These are phyloP conservation scores for Microbotryum silenes-acaulis DNA, from an alignment of 1,284 basidiomycete genomes.

Conservation along the genomic window DNA sequence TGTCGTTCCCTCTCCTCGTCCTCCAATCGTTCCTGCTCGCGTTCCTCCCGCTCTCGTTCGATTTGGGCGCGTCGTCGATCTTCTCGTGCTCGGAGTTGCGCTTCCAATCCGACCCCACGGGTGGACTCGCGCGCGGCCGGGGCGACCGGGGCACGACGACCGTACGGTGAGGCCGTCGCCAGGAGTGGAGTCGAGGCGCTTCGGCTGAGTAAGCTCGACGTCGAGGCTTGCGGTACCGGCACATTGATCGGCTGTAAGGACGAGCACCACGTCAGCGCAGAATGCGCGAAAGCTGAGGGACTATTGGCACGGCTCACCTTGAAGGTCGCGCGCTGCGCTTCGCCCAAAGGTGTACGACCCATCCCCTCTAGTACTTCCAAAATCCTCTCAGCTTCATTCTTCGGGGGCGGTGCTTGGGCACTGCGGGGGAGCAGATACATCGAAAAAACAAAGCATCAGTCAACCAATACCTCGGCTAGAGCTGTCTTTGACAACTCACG, in stretches of 20 bases:
- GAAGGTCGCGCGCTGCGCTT: too few relatives aligned
- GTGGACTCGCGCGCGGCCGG: background rate
- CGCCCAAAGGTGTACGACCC: conserved; percentile 36
- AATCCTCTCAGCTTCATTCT: conserved; percentile 43
- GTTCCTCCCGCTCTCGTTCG: conserved; percentile 22
- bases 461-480: background rate
- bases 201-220: background rate
- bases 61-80: conserved; percentile 15
- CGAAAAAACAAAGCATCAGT: background rate
- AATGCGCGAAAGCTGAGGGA: too few relatives aligned
- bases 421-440: background rate
- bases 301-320: too few relatives aligned
- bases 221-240: background rate
- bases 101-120: conserved; percentile 14
- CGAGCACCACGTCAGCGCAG: too few relatives aligned
- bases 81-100: conserved; percentile 25
- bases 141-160: background rate
- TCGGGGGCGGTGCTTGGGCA: conserved; percentile 35
- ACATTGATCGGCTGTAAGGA: background rate
- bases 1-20: conserved; percentile 7
- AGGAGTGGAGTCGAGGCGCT: conserved; percentile 7
- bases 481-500: background rate
- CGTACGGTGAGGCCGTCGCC: background rate
- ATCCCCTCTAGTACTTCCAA: conserved; percentile 41
- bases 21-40: conserved; percentile 21